A percentile compares a stretch with the other conserved stretches of the same genome.
These are phyloP conservation scores for Arachis stenosperma DNA, from an alignment of 306 rosid genomes.

Conservation along the genomic window DNA sequence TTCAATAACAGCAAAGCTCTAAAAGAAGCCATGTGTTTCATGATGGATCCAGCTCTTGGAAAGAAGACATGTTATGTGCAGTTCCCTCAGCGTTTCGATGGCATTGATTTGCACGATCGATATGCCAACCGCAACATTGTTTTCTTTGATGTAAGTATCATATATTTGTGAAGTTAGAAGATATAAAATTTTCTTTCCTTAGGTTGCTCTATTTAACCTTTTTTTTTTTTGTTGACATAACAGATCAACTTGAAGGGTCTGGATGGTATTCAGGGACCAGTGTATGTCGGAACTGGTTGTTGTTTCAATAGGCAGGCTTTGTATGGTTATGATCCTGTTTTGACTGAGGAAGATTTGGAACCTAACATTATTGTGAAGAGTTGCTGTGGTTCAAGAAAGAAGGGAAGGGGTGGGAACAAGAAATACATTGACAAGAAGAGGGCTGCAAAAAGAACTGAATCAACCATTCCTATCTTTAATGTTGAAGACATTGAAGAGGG, in stretches of 20 bases:
- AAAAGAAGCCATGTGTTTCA: conserved; percentile 98
- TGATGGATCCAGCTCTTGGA: conserved; percentile 96
- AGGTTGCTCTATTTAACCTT: conserved; percentile 18
- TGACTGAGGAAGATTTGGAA: conserved; percentile 89
- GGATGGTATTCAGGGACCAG: conserved; percentile 99
- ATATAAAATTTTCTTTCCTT: conserved; percentile 10
- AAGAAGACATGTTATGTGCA: conserved; percentile 97
- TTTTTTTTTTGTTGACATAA: not conserved
- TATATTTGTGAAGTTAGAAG: conserved; percentile 16
- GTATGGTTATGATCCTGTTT: conserved; percentile 92
- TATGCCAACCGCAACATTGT: conserved; percentile 98
- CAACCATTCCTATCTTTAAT: conserved; percentile 88
- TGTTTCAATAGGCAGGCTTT: conserved; percentile 98
- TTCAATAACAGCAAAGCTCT: conserved; percentile 97
- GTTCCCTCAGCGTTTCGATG: conserved; percentile 98
- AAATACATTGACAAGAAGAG: conserved; percentile 81
- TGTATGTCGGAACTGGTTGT: conserved; percentile 99
- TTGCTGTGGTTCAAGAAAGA: conserved; percentile 95
- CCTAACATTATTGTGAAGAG: conserved; percentile 91
- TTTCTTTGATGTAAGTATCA: conserved; percentile 82
- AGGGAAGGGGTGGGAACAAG: conserved; percentile 68
- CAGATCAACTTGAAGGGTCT: conserved; percentile 97
- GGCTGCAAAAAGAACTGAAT: conserved; percentile 78
- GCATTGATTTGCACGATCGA: conserved; percentile 97
- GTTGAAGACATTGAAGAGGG: conserved; percentile 98